These are phyloP conservation scores for Coniferiporia sulphurascens DNA, from an alignment of 1,284 basidiomycete species.

Conservation along the genomic window DNA sequence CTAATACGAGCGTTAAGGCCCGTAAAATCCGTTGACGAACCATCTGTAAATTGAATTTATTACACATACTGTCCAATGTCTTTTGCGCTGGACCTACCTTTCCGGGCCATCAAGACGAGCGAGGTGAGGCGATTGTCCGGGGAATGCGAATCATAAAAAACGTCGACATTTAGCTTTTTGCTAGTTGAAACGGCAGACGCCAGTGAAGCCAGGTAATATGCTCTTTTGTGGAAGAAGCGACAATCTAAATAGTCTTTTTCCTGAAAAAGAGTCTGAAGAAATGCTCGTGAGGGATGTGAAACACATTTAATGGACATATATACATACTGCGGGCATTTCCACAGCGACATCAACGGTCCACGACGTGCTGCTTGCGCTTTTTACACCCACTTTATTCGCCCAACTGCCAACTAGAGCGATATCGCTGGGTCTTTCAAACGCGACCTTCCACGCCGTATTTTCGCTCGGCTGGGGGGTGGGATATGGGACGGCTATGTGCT, in stretches of 20 bases:
- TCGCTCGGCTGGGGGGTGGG: constrained; percentile 58
- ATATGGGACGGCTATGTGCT: constrained; percentile 54
- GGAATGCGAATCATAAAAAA: constrained; percentile 54
- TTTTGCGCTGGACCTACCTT: constrained; percentile 39
- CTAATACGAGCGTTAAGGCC: constrained; percentile 69
- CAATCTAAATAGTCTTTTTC: constrained; percentile 92
- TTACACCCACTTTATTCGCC: constrained; percentile 64
- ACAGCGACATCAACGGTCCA: constrained; percentile 82
- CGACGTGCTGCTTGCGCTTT: constrained; percentile 54
- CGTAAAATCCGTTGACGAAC: constrained; percentile 53
- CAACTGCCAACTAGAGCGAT: constrained; percentile 72
- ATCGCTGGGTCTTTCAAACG: constrained; percentile 62
- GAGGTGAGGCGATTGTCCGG: constrained; percentile 68
- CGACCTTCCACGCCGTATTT: constrained; percentile 73
- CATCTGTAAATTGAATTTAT: constrained; percentile 37
- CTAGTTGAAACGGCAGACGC: constrained; percentile 56
- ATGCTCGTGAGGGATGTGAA: constrained; percentile 1
- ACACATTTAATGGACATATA: constrained; percentile 13
- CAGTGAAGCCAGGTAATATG: constrained; percentile 84
- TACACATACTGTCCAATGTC: neutral
- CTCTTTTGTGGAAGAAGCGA: constrained; percentile 90
- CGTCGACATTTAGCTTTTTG: constrained; percentile 46
- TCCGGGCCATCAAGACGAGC: constrained; percentile 54
- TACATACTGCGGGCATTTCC: constrained; percentile 79
- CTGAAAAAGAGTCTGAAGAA: constrained; percentile 70